These are phyloP conservation scores for Mortierella sp. DNA, from an alignment of 371 early-diverging fungal species.

Conservation along the genomic window DNA sequence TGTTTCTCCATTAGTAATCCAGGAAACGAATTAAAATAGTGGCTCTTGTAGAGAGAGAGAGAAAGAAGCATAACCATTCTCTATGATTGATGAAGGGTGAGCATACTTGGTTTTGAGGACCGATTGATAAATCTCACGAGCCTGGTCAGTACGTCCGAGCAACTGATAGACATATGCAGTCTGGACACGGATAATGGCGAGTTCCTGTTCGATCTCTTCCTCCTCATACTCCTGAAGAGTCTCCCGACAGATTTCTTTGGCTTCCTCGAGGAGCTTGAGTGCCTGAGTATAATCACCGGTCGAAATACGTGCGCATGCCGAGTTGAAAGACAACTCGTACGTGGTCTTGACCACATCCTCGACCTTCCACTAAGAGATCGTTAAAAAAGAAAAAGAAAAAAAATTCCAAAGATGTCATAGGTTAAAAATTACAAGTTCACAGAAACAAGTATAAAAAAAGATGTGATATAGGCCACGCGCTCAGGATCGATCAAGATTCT, in stretches of 20 bases:
- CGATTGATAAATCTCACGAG: conserved; percentile 70
- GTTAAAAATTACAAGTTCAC: not conserved
- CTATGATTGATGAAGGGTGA: conserved; percentile 5
- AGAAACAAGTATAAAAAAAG: not conserved
- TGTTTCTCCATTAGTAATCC: not conserved
- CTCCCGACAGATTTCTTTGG: conserved; percentile 65
- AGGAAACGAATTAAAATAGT: not conserved
- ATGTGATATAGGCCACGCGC: not conserved
- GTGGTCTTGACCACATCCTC: conserved; percentile 55
- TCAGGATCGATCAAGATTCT: too few species aligned
- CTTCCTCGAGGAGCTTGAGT: conserved; percentile 53
- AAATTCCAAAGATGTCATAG: not conserved
- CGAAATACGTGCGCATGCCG: conserved; percentile 71
- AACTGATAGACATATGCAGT: conserved; percentile 79
- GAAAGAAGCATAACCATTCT: not conserved
- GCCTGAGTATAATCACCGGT: conserved; percentile 58
- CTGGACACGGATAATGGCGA: conserved; percentile 75
- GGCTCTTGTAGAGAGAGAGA: not conserved
- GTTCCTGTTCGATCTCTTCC: conserved; percentile 76
- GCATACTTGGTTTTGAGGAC: conserved; percentile 70
- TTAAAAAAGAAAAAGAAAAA: not conserved
- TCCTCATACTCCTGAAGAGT: conserved; percentile 63
- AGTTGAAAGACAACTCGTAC: conserved; percentile 79
- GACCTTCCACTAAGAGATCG: conserved; percentile 43
- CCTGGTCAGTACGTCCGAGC: conserved; percentile 66